A percentile compares a stretch with the other conserved stretches of the same genome.
Conservation (phyloP, 164 flowering plant species). For the Vitis rupestris region DNA sequence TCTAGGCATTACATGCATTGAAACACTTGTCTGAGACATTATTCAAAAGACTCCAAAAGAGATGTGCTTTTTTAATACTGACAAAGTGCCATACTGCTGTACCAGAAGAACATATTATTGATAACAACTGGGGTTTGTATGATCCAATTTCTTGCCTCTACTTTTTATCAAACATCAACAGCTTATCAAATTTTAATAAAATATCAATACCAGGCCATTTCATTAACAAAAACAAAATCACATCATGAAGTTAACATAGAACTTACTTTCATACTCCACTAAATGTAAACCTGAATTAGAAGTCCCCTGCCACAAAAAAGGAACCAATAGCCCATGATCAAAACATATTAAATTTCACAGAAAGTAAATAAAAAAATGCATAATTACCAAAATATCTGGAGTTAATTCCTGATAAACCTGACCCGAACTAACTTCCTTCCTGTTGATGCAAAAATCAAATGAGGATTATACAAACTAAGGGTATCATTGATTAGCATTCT, state of each 20-base stretch:
- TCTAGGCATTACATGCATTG: too few relatives aligned
- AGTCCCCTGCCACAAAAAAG: conserved; percentile 29
- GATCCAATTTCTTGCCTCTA: too few relatives aligned
- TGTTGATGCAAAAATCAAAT: conserved; percentile 21
- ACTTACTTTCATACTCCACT: conserved; percentile 62
- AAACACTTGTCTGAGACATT: too few relatives aligned
- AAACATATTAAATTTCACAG: background rate
- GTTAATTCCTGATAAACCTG: conserved; percentile 37
- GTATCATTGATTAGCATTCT: background rate
- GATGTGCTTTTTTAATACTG: too few relatives aligned
- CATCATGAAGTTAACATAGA: background rate
- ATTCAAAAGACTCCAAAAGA: too few relatives aligned
- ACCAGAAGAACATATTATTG: too few relatives aligned
- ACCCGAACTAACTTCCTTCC: conserved; percentile 49
- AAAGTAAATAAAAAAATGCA: background rate
- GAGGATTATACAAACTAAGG: background rate
- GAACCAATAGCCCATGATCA: background rate
- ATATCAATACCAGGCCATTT: background rate
- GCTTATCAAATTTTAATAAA: background rate
- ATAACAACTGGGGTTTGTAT: too few relatives aligned
- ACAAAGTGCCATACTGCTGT: too few relatives aligned
- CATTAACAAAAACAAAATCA: background rate
- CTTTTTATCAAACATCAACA: background rate
- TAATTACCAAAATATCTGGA: conserved; percentile 55
- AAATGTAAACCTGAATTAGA: conserved; percentile 30